phyloP scores from a whole-genome alignment of 352 stramenopile genomes.

The Phytophthora sp. region DNA sequence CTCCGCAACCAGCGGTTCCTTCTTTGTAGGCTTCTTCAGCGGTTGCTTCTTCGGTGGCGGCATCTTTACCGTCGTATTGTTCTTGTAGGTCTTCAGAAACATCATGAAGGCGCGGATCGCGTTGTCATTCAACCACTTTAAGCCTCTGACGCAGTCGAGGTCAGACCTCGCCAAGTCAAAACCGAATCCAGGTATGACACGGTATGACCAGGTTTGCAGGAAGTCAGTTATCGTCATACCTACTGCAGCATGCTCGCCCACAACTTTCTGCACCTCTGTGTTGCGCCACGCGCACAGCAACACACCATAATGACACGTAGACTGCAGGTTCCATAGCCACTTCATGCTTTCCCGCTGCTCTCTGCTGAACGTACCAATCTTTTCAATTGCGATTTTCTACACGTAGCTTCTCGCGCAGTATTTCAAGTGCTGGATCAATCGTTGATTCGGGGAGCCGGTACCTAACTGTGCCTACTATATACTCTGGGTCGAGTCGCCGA shows the following conservation, averaged over 20 bases:
- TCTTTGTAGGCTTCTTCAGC: not conserved
- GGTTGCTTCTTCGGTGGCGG: not conserved
- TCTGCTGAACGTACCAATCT: constrained; percentile 1
- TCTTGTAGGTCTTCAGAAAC: constrained; percentile 5
- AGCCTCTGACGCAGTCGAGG: not conserved
- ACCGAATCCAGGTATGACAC: not conserved
- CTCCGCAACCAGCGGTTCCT: not conserved
- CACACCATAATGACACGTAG: constrained; percentile 1
- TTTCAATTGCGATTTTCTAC: constrained; percentile 3
- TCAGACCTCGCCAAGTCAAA: not conserved
- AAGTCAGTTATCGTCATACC: not conserved
- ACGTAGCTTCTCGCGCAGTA: not conserved
- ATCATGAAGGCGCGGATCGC: constrained; percentile 1
- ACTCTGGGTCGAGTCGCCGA: not conserved
- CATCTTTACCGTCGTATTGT: constrained; percentile 1
- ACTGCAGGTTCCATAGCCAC: constrained; percentile 17
- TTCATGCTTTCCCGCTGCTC: constrained; percentile 14
- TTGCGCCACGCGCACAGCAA: constrained; percentile 7
- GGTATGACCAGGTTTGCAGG: not conserved
- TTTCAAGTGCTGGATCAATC: not conserved
- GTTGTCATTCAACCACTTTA: constrained; percentile 3
- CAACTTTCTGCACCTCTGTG: not conserved
- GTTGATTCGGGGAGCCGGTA: constrained; percentile 2
- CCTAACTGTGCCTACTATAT: not conserved
- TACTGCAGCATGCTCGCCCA: not conserved